Conservation (phyloP, 805 yeast species). For the Cyberlindnera japonica region DNA sequence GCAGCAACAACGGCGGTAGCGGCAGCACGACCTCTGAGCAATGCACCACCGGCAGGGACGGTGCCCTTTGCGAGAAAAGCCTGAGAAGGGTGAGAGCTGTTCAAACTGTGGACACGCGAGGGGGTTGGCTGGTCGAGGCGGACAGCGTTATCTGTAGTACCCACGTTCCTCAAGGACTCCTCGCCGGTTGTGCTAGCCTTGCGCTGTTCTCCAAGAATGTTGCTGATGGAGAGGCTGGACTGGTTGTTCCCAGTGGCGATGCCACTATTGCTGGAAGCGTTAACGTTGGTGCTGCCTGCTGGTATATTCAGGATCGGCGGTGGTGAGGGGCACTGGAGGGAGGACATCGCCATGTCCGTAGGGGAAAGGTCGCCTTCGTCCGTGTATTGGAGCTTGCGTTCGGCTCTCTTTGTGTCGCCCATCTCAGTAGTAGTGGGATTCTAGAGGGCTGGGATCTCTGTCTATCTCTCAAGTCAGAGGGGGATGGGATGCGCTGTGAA, state of each 20-base stretch:
- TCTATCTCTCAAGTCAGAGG: neutral
- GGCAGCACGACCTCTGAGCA: conserved; percentile 37
- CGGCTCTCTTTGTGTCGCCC: neutral
- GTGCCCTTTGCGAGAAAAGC: no score
- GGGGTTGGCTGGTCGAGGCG: conserved; percentile 16
- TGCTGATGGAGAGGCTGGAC: conserved; percentile 25
- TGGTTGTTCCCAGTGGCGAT: conserved; percentile 21
- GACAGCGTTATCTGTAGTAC: conserved; percentile 1
- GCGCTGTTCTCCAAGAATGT: conserved; percentile 21
- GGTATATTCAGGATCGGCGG: conserved; percentile 65
- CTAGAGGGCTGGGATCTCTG: no score
- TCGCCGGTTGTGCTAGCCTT: conserved; percentile 4
- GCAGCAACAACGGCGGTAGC: conserved; percentile 38
- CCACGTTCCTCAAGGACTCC: neutral
- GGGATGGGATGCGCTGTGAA: neutral
- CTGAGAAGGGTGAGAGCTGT: conserved; percentile 2
- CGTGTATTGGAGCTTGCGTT: neutral
- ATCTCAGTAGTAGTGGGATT: no score
- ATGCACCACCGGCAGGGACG: conserved; percentile 45
- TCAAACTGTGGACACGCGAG: conserved; percentile 1
- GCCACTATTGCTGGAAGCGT: conserved; percentile 24
- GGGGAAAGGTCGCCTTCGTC: conserved; percentile 35
- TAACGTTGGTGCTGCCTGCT: no score
- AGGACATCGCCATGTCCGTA: conserved; percentile 54
- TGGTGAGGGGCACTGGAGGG: conserved; percentile 66